phyloP scores from a whole-genome alignment of 2,329 filamentous ascomycete genomes.

The Phaeosphaeria sp. region DNA sequence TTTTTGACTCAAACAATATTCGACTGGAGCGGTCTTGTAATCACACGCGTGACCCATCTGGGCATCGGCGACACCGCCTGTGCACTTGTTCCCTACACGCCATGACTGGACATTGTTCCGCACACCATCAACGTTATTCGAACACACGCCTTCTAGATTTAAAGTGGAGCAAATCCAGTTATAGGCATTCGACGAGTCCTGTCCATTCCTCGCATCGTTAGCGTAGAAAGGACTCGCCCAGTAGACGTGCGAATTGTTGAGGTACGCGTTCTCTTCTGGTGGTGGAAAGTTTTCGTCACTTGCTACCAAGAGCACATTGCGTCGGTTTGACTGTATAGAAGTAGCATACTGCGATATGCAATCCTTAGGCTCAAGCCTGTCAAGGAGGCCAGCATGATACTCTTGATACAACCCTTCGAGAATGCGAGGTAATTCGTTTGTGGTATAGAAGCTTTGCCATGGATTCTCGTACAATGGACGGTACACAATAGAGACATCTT shows the following conservation, averaged over 20 bases:
- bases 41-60: not conserved
- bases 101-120: conserved; percentile 4
- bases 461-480: not conserved
- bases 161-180: conserved; percentile 15
- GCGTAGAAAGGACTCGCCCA: conserved; percentile 1
- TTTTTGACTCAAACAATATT: conserved; percentile 29
- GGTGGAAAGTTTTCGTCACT: conserved; percentile 7
- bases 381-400: conserved; percentile 3
- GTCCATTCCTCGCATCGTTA: not conserved
- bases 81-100: conserved; percentile 8
- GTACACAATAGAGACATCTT: not conserved
- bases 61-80: not conserved
- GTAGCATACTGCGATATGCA: conserved; percentile 27
- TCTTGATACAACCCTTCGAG: not conserved
- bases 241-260: conserved; percentile 12
- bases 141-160: not conserved
- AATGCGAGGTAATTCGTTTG: not conserved
- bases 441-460: not conserved
- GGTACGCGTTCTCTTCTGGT: not conserved
- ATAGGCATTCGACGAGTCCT: conserved; percentile 3
- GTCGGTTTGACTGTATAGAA: conserved; percentile 12
- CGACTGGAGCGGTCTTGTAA: conserved; percentile 7
- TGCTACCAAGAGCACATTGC: conserved; percentile 20
- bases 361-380: conserved; percentile 4
- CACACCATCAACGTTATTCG: not conserved